Conservation (phyloP, 352 stramenopile genomes). For the Plasmopara halstedii region DNA sequence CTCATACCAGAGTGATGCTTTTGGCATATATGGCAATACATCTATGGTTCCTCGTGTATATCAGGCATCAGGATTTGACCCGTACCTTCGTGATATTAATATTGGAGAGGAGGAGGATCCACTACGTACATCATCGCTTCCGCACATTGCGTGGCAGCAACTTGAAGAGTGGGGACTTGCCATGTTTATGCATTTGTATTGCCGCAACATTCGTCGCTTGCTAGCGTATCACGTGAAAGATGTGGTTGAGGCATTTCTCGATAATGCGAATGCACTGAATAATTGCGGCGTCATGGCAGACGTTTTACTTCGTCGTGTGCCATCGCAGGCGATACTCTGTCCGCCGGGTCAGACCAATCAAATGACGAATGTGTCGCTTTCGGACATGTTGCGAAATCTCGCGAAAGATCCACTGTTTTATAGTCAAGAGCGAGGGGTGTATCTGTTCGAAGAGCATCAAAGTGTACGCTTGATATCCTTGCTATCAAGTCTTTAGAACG, state of each 20-base stretch:
- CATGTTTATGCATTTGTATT: conserved; percentile 86
- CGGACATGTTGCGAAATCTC: conserved; percentile 62
- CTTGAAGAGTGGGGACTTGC: conserved; percentile 66
- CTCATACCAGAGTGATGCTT: conserved; percentile 46
- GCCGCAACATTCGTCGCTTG: conserved; percentile 70
- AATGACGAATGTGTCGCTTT: conserved; percentile 78
- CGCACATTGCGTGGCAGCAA: conserved; percentile 67
- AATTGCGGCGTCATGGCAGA: conserved; percentile 74
- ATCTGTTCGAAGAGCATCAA: conserved; percentile 75
- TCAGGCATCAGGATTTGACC: conserved; percentile 77
- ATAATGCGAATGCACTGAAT: conserved; percentile 75
- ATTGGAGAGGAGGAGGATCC: conserved; percentile 60
- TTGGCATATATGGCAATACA: conserved; percentile 62
- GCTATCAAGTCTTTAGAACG: not conserved
- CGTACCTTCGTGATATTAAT: conserved; percentile 47
- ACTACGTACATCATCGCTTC: conserved; percentile 62
- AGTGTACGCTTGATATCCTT: conserved; percentile 29
- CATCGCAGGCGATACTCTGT: conserved; percentile 68
- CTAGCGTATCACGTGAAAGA: conserved; percentile 82
- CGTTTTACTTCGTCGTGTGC: conserved; percentile 59
- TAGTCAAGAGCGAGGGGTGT: conserved; percentile 65
- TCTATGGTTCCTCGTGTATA: conserved; percentile 71
- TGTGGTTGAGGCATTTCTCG: conserved; percentile 70
- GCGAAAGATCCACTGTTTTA: conserved; percentile 64
- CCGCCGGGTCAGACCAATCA: conserved; percentile 61